These are phyloP conservation scores for Fusarium pseudograminearum DNA, from an alignment of 2,329 filamentous ascomycete species.

Conservation along the genomic window DNA sequence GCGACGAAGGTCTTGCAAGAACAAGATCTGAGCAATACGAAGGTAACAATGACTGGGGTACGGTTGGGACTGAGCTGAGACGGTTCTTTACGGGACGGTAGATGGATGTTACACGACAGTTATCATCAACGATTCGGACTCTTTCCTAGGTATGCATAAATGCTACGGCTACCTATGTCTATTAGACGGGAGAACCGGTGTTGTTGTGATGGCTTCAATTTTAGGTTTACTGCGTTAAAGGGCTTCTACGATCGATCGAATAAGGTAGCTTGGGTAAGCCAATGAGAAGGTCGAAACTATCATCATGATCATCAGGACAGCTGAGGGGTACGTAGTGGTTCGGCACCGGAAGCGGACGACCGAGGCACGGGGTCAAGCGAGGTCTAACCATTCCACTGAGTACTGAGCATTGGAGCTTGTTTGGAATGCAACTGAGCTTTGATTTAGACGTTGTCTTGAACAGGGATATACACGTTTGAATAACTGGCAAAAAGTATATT, in stretches of 20 bases:
- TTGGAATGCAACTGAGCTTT: slow-evolving; percentile 3
- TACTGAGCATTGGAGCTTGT: neutral
- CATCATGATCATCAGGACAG: slow-evolving; percentile 20
- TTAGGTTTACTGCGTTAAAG: neutral
- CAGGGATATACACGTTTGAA: neutral
- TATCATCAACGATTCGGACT: neutral
- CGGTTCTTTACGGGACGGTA: slow-evolving; percentile 44
- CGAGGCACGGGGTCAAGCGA: slow-evolving; percentile 24
- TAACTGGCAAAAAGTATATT: neutral
- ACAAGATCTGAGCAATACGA: slow-evolving; percentile 9
- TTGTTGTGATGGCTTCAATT: neutral
- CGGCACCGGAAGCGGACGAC: slow-evolving; percentile 26
- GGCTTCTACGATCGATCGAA: neutral
- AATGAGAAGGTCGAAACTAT: slow-evolving; percentile 2
- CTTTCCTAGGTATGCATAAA: slow-evolving; percentile 8
- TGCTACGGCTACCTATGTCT: neutral
- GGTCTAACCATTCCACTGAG: neutral
- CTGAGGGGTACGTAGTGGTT: slow-evolving; percentile 23
- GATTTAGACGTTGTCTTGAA: neutral
- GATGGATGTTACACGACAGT: neutral
- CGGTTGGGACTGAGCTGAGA: slow-evolving; percentile 44
- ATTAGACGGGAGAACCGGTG: neutral
- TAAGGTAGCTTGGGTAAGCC: neutral
- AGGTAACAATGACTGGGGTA: slow-evolving; percentile 30
- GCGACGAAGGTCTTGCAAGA: slow-evolving; percentile 16